Evolutionary conservation across 768 basidiomycete genomes (phyloP).

Genomic region (Agaricus sinodeliciosus): DNA sequence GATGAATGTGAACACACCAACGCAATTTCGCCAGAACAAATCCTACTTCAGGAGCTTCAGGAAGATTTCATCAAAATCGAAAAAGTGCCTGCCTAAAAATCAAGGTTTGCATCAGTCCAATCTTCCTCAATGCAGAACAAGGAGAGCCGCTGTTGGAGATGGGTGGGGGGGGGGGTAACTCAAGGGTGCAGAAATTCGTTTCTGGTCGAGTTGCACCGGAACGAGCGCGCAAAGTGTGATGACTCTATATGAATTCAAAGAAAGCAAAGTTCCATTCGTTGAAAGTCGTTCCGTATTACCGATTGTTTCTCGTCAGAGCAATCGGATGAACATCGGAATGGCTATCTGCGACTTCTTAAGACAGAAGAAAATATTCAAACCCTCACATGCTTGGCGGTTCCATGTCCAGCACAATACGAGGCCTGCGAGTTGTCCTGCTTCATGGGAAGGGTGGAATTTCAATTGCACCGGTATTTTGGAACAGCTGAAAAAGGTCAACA

Average conservation of each 20-base stretch:
- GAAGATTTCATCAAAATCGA: conserved; percentile 40
- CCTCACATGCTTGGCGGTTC: no score
- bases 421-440: no score
- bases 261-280: conserved; percentile 34
- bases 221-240: conserved; percentile 45
- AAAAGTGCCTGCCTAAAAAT: conserved; percentile 47
- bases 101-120: conserved; percentile 26
- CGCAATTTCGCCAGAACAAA: no score
- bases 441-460: no score
- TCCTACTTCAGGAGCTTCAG: no score
- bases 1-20: no score
- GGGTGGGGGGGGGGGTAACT: conserved; percentile 27
- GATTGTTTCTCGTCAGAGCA: conserved; percentile 41
- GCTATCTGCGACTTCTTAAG: conserved; percentile 30
- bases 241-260: conserved; percentile 39
- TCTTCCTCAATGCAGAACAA: conserved; percentile 40
- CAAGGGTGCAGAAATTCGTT: conserved; percentile 28
- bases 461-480: no score
- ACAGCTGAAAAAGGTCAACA: no score
- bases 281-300: conserved; percentile 33
- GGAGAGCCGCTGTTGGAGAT: conserved; percentile 22
- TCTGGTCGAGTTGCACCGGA: conserved; percentile 41
- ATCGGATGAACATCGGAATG: conserved; percentile 32
- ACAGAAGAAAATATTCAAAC: no score
- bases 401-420: no score